These are phyloP conservation scores for Lachnum nothofagi DNA, from an alignment of 2,329 filamentous ascomycete genomes.

Conservation along the genomic window DNA sequence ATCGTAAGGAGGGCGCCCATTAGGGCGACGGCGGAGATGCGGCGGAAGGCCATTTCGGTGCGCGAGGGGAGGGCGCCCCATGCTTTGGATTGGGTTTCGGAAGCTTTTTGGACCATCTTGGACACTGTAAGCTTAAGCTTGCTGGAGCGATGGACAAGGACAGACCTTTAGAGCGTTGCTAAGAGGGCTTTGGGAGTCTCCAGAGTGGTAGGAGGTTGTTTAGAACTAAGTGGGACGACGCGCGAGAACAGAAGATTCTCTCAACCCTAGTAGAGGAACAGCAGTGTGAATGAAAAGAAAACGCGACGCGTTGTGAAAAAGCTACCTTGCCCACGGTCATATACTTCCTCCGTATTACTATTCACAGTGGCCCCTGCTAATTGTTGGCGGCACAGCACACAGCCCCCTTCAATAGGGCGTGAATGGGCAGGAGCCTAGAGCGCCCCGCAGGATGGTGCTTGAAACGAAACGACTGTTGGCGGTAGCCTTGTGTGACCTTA, in stretches of 20 bases:
- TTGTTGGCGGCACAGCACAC: background rate
- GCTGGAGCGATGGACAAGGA: background rate
- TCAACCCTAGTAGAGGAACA: too few relatives aligned
- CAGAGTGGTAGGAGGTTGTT: too few relatives aligned
- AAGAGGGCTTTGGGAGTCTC: too few relatives aligned
- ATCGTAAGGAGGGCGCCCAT: conserved; percentile 19
- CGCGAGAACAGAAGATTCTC: too few relatives aligned
- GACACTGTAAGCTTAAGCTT: background rate
- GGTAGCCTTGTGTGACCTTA: background rate
- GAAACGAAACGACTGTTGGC: background rate
- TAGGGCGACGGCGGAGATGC: conserved; percentile 18
- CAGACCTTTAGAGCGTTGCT: background rate
- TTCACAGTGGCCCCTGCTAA: too few relatives aligned
- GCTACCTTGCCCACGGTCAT: background rate
- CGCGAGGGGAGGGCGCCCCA: conserved; percentile 17
- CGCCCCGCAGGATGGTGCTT: background rate
- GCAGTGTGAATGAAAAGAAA: background rate
- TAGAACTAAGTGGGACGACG: too few relatives aligned
- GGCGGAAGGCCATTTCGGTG: conserved; percentile 17
- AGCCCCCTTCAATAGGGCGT: background rate
- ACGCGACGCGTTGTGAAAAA: background rate
- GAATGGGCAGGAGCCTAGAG: background rate
- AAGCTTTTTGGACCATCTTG: conserved; percentile 17
- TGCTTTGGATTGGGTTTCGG: conserved; percentile 6
- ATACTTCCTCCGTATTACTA: background rate